phyloP scores from a whole-genome alignment of 2,329 filamentous ascomycete genomes.

The Huntiella omanensis region DNA sequence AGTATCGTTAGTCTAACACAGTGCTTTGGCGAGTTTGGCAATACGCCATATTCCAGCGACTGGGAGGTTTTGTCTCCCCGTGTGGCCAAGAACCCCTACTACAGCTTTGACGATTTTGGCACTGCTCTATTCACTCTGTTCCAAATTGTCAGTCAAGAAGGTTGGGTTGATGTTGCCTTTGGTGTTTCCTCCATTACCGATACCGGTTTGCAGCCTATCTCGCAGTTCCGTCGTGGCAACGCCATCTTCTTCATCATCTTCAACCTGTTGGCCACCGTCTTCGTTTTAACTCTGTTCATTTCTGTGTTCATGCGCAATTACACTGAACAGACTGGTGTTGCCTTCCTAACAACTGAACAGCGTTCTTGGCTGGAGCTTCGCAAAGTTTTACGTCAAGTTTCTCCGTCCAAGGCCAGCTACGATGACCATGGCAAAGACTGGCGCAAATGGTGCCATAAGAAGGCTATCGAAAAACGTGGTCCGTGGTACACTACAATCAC shows the following conservation, averaged over 20 bases:
- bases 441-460: constrained; percentile 88
- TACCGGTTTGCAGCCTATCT: constrained; percentile 49
- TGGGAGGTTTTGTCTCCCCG: constrained; percentile 77
- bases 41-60: constrained; percentile 47
- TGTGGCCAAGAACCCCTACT: constrained; percentile 63
- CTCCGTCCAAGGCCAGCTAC: constrained; percentile 81
- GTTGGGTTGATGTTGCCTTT: constrained; percentile 90
- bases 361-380: constrained; percentile 90
- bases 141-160: constrained; percentile 96
- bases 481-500: constrained; percentile 80
- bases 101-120: constrained; percentile 90
- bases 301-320: constrained; percentile 99
- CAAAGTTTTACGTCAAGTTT: constrained; percentile 80
- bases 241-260: constrained; percentile 90
- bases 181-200: constrained; percentile 67
- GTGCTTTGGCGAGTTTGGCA: constrained; percentile 71
- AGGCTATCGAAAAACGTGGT: constrained; percentile 84
- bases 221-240: constrained; percentile 58
- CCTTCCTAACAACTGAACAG: constrained; percentile 87
- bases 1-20: constrained; percentile 40
- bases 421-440: constrained; percentile 57
- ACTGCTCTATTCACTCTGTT: constrained; percentile 88
- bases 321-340: constrained; percentile 93
- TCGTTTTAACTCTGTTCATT: constrained; percentile 91
- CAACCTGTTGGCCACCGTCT: constrained; percentile 90